phyloP scores from a whole-genome alignment of 2,329 filamentous ascomycete species.

The Penicillium glabrum region DNA sequence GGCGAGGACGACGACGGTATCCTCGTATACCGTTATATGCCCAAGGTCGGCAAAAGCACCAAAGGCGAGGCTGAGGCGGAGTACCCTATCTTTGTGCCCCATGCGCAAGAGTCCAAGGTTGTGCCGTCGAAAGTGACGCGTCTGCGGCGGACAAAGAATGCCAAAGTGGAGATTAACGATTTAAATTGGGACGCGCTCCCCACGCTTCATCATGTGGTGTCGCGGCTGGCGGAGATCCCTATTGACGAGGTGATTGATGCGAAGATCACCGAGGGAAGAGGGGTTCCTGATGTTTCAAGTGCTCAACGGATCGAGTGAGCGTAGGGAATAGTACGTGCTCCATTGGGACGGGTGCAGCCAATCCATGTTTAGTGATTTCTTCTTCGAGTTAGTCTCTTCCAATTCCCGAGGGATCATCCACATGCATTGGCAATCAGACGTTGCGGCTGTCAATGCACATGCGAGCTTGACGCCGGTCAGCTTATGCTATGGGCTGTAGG shows the following conservation, averaged over 20 bases:
- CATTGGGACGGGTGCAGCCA: slow-evolving; percentile 10
- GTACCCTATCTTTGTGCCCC: slow-evolving; percentile 48
- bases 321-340: background rate
- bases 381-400: background rate
- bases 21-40: slow-evolving; percentile 60
- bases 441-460: background rate
- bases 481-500: background rate
- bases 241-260: slow-evolving; percentile 57
- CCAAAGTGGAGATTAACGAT: slow-evolving; percentile 50
- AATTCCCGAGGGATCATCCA: background rate
- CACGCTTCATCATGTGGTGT: slow-evolving; percentile 60
- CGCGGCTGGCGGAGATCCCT: slow-evolving; percentile 55
- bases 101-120: slow-evolving; percentile 35
- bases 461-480: background rate
- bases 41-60: slow-evolving; percentile 49
- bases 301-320: slow-evolving; percentile 26
- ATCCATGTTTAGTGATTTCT: background rate
- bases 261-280: slow-evolving; percentile 56
- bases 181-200: slow-evolving; percentile 57
- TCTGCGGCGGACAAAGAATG: slow-evolving; percentile 34
- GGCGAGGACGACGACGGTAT: slow-evolving; percentile 47
- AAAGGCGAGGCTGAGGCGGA: slow-evolving; percentile 55
- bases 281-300: slow-evolving; percentile 44
- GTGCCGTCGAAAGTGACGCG: slow-evolving; percentile 24
- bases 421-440: background rate